Evolutionary conservation across 2,329 filamentous ascomycete species (phyloP), one percentile per base, ranked within the genome.

Genomic region (Stemphylium beticola): DNA sequence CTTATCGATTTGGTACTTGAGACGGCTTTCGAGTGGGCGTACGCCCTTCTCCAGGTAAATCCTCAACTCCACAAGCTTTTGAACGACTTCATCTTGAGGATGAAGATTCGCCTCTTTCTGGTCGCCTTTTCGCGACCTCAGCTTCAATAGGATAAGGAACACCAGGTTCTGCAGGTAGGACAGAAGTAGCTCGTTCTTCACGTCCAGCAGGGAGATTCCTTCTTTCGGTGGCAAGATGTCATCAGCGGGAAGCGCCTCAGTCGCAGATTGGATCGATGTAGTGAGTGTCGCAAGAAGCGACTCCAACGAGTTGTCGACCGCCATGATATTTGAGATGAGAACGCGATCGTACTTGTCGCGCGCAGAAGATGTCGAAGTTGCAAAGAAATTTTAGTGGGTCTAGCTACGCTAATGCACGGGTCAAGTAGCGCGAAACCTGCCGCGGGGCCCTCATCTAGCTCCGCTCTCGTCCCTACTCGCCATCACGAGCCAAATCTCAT

Each of bases 1-100:
- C 72, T 96, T 95, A 76, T 98, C 93, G 68, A 99, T 92, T 73
- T 97, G 93, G 77, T 97, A 99, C 63, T 92, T 93, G 58, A 99
- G 78, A 66, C 93, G 90, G 63, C 89, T 89, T 77, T 99, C 96
- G 14, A 98, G 79, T 0, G 95, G 95, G 14, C 91, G 87, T 3
- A 96, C 90, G 62, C 95, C 96, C 72, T 92, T 92, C 70, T 99
- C 96, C 1, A 99, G 81, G 73, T 96, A 98, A 0, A 97, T 82
- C n/a, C 93, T 86, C 47, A 97, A 81, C 75, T 96, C 92, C 15
- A 93, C 87, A n/a, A 99, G 83, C 72, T 96, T 96, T 64, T 88
- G 88, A 2, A 95, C 88, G 0, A 93, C 87, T 2, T 88, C 82
- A 43, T 89, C 84, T 41, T 87, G 82, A 0, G 87, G 76, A 0